A percentile compares a stretch with the other conserved stretches of the same genome.
Conservation (phyloP, 768 basidiomycete species). For the Hemileccinum rubropunctum region DNA sequence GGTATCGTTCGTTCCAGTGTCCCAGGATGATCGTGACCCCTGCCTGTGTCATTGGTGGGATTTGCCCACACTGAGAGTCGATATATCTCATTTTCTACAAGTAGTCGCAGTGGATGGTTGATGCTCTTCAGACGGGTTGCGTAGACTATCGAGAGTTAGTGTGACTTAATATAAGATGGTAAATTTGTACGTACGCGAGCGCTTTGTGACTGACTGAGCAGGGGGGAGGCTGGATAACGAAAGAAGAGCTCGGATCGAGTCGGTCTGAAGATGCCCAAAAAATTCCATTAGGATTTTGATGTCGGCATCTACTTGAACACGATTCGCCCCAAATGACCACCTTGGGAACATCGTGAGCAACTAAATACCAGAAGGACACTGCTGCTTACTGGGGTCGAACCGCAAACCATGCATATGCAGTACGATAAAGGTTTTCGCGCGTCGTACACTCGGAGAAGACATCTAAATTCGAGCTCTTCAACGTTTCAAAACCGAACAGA, state of each 20-base stretch:
- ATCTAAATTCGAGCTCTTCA: conserved; percentile 87
- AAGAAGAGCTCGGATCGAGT: conserved; percentile 58
- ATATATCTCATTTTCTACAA: conserved; percentile 89
- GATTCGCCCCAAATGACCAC: conserved; percentile 95
- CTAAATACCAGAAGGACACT: not conserved
- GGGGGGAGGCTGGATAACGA: conserved; percentile 63
- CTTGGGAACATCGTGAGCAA: conserved; percentile 38
- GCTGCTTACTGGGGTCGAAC: conserved; percentile 80
- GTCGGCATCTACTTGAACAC: conserved; percentile 86
- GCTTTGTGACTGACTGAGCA: conserved; percentile 42
- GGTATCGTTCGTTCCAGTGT: conserved; percentile 55
- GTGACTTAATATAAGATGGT: not conserved
- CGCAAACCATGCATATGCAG: conserved; percentile 92
- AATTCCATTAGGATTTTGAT: conserved; percentile 87
- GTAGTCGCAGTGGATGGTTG: conserved; percentile 72
- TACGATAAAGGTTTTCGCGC: conserved; percentile 71
- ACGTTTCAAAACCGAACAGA: conserved; percentile 87
- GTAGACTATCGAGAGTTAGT: conserved; percentile 45
- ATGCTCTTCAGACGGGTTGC: conserved; percentile 58
- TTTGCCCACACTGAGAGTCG: conserved; percentile 89
- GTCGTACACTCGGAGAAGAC: conserved; percentile 72
- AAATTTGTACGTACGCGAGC: conserved; percentile 36
- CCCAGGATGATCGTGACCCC: conserved; percentile 59
- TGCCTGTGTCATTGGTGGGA: conserved; percentile 71
- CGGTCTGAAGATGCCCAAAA: conserved; percentile 69